Conservation (phyloP, 73 alveolate genomes). For the Symbiodinium pilosum region DNA sequence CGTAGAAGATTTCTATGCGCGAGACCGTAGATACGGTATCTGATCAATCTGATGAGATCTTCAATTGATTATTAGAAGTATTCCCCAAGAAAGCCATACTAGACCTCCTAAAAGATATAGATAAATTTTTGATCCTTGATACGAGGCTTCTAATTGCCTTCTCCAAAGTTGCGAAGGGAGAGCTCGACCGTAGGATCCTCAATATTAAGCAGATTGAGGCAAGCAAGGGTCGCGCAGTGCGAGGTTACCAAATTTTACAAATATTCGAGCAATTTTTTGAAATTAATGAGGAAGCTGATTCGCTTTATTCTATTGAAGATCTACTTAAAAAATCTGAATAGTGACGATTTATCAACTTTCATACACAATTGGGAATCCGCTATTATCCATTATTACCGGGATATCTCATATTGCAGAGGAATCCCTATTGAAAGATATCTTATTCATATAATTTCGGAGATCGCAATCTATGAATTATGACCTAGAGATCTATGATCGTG, state of each 20-base stretch:
- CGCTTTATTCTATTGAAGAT: too few species aligned
- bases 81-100: neutral
- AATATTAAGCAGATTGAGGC: neutral
- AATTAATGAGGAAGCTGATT: too few species aligned
- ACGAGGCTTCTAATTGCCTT: neutral
- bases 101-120: neutral
- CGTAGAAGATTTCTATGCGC: neutral
- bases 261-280: neutral
- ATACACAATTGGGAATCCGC: too few species aligned
- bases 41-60: neutral
- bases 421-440: too few species aligned
- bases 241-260: neutral
- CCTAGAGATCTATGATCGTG: too few species aligned
- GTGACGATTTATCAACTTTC: too few species aligned
- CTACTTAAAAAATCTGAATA: too few species aligned
- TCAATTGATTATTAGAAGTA: neutral
- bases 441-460: too few species aligned
- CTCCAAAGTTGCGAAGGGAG: neutral
- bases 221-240: neutral
- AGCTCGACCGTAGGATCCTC: neutral
- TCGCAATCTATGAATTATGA: too few species aligned
- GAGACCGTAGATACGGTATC: neutral
- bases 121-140: neutral
- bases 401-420: too few species aligned
- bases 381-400: too few species aligned